phyloP scores from a whole-genome alignment of 768 basidiomycete genomes.

The Thelephora ganbajun region DNA sequence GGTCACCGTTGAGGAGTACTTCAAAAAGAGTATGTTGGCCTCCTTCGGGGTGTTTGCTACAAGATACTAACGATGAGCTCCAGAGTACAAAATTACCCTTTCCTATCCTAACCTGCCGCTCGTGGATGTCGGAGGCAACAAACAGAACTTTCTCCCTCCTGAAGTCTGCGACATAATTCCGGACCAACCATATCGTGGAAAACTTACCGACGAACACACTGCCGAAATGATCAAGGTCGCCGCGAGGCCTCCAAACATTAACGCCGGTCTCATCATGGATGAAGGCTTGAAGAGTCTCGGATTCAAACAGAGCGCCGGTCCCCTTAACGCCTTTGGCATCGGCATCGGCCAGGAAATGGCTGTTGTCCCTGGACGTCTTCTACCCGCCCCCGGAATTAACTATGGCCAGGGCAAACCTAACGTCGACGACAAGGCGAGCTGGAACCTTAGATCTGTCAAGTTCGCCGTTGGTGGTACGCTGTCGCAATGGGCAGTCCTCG shows the following conservation, averaged over 20 bases:
- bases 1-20: conserved; percentile 35
- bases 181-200: conserved; percentile 31
- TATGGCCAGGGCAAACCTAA: conserved; percentile 20
- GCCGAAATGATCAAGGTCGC: conserved; percentile 35
- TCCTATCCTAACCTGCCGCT: conserved; percentile 26
- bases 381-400: conserved; percentile 27
- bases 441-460: conserved; percentile 42
- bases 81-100: conserved; percentile 31
- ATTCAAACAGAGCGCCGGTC: conserved; percentile 16
- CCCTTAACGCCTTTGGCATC: conserved; percentile 31
- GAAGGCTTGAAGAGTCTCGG: conserved; percentile 31
- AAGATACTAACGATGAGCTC: background rate
- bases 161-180: conserved; percentile 36
- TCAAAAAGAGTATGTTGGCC: conserved; percentile 24
- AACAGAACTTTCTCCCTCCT: conserved; percentile 28
- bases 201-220: conserved; percentile 39
- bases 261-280: conserved; percentile 28
- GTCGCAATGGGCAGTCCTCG: conserved; percentile 52
- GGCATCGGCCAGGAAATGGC: conserved; percentile 34
- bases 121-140: conserved; percentile 33
- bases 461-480: conserved; percentile 46
- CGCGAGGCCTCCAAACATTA: conserved; percentile 34
- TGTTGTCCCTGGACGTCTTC: conserved; percentile 39
- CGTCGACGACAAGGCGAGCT: conserved; percentile 33
- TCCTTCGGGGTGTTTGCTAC: background rate